phyloP scores from a whole-genome alignment of 306 rosid species.

The Cotoneaster glaucophyllus region DNA sequence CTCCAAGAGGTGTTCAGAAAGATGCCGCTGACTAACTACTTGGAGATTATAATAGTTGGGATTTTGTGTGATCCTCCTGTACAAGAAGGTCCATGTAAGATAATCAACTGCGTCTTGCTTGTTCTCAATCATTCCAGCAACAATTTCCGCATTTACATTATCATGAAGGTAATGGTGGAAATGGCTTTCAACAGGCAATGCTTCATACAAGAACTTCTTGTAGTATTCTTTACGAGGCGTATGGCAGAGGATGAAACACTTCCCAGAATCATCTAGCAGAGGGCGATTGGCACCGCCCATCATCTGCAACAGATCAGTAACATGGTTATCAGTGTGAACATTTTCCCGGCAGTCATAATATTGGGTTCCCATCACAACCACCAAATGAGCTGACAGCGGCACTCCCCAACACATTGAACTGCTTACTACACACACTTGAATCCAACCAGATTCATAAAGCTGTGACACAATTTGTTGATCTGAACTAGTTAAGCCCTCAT shows the following conservation, averaged over 20 bases:
- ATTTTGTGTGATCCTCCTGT: constrained; percentile 81
- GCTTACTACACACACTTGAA: constrained; percentile 80
- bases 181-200: constrained; percentile 86
- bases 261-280: constrained; percentile 71
- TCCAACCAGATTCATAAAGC: constrained; percentile 69
- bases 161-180: constrained; percentile 78
- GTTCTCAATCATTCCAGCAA: constrained; percentile 73
- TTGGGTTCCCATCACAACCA: constrained; percentile 89
- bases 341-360: constrained; percentile 81
- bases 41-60: constrained; percentile 87
- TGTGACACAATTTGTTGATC: constrained; percentile 62
- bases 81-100: constrained; percentile 89
- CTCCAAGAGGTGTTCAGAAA: constrained; percentile 85
- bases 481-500: constrained; percentile 62
- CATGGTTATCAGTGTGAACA: constrained; percentile 75
- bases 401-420: constrained; percentile 89
- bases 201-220: constrained; percentile 81
- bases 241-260: constrained; percentile 84
- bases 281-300: constrained; percentile 94
- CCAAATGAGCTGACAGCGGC: constrained; percentile 73
- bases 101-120: constrained; percentile 93
- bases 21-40: constrained; percentile 88
- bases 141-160: constrained; percentile 70
- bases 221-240: constrained; percentile 84
- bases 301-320: constrained; percentile 85